Evolutionary conservation across 768 basidiomycete species (phyloP).

Genomic region (Amanita inopinata): DNA sequence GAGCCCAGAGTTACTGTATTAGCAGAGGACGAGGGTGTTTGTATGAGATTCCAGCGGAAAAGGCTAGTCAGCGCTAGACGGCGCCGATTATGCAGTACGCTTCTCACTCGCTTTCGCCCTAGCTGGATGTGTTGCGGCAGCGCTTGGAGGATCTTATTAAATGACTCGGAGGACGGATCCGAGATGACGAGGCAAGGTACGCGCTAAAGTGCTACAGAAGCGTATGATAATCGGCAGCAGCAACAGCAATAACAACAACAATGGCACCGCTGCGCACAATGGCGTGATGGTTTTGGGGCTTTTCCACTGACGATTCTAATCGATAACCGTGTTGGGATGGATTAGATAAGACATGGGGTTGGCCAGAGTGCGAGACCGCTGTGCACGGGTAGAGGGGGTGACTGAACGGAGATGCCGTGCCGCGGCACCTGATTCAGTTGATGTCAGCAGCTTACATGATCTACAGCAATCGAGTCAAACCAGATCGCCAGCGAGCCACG

Average conservation of each 20-base stretch:
- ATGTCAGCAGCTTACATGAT: constrained; percentile 6
- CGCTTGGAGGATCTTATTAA: no score
- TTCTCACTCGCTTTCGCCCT: no score
- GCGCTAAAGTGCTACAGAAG: no score
- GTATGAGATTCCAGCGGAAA: not conserved
- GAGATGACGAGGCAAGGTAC: no score
- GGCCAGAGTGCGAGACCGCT: not conserved
- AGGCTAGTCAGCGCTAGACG: not conserved
- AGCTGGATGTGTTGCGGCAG: no score
- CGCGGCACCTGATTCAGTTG: constrained; percentile 5
- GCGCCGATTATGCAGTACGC: not conserved
- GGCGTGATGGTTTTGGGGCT: not conserved
- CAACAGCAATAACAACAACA: no score
- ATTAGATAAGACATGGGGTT: not conserved
- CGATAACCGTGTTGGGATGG: not conserved
- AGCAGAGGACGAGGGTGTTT: not conserved
- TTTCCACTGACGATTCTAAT: not conserved
- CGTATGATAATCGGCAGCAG: no score
- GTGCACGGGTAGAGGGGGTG: constrained; percentile 2
- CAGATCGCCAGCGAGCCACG: no score
- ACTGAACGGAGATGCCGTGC: no score
- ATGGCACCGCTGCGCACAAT: not conserved
- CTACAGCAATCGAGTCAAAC: no score
- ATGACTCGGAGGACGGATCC: no score
- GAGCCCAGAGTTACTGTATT: not conserved